Percentiles rank a stretch among this genome's conserved stretches.
phyloP scores from a whole-genome alignment of 2,329 filamentous ascomycete species.

The Tolypocladium ophioglossoides region DNA sequence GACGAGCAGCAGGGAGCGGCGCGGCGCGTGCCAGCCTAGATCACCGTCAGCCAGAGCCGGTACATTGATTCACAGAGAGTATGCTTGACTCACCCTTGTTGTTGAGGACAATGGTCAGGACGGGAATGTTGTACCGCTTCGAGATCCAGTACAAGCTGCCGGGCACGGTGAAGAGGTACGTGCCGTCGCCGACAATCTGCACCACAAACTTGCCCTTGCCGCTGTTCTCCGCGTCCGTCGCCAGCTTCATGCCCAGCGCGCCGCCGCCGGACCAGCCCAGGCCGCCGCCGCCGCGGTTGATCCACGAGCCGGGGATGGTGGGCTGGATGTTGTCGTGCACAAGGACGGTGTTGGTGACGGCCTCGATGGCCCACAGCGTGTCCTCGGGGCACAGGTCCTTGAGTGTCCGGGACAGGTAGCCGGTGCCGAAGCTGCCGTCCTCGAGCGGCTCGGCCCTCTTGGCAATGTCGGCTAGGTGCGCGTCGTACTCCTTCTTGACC shows the following conservation, averaged over 20 bases:
- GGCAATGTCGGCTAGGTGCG: constrained; percentile 49
- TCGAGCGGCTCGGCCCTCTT: constrained; percentile 44
- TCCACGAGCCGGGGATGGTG: constrained; percentile 59
- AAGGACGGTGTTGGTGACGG: constrained; percentile 59
- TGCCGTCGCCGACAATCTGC: constrained; percentile 48
- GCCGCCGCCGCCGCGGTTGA: constrained; percentile 73
- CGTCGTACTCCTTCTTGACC: constrained; percentile 46
- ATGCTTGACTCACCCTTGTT: constrained; percentile 34
- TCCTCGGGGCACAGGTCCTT: constrained; percentile 24
- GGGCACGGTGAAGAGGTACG: constrained; percentile 43
- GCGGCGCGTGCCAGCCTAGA: constrained; percentile 48
- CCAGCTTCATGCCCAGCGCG: constrained; percentile 67
- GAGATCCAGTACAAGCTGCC: constrained; percentile 47
- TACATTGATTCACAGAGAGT: neutral
- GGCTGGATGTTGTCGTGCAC: constrained; percentile 63
- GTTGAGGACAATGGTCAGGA: constrained; percentile 45
- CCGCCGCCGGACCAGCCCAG: constrained; percentile 73
- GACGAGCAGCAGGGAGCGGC: constrained; percentile 44
- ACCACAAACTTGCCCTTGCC: constrained; percentile 40
- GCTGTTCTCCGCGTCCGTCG: constrained; percentile 32
- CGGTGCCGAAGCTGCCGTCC: constrained; percentile 40
- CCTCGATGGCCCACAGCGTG: constrained; percentile 68
- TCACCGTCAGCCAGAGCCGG: constrained; percentile 4
- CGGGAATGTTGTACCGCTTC: constrained; percentile 40
- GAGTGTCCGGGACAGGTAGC: constrained; percentile 21